Evolutionary conservation across 768 basidiomycete genomes (phyloP), one percentile per base, ranked within the genome.

Genomic region (Termitomyces sp.): DNA sequence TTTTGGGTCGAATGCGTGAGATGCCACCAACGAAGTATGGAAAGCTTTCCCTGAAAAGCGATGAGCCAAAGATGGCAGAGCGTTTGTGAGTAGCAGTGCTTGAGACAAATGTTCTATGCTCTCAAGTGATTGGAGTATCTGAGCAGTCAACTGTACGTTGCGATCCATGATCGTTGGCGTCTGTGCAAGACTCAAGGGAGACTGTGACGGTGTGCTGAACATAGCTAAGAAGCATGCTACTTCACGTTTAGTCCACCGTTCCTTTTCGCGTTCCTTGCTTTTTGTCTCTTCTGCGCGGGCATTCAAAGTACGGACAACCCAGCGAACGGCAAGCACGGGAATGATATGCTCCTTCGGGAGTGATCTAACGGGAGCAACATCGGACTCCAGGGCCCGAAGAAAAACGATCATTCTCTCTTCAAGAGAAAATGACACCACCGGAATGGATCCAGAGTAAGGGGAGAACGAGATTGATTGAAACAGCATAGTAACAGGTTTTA

Each of bases 171-270:
- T 73, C 5, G 80, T 76, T 0, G 59, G 60, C 3, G 18, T 6
- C 24, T 66, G 64, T 4, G 57, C 54, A 8, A 26, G 52, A 46
- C 14, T 53, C 20, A 54, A n/a, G 33, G 52, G 49, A 52, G 51
- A 28, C 26, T 52, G 11, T 26, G 49, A 49, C 48, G 68, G 50
- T 67, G 71, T 69, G 33, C 59, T 54, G 67, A 84, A 83, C 33
- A 83, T 74, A 0, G 80, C 72, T 44, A 92, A 75, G 65, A 90
- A 76, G 30, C 80, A 82, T 3, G 65, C 73, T 3, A 81, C 86
- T 66, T 93, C 90, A 5, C 69, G 71, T 59, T 69, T 75, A 0
- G 84, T 86, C 90, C 90, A 93, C 26, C 80, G 75, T 66, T 89
- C 89, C 61, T 76, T 78, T 58, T 85, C 80, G 41, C 82, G 78